Evolutionary conservation across 805 yeast species (phyloP), one percentile per base, ranked within the genome.

Genomic region (Ascoidea tarda): DNA sequence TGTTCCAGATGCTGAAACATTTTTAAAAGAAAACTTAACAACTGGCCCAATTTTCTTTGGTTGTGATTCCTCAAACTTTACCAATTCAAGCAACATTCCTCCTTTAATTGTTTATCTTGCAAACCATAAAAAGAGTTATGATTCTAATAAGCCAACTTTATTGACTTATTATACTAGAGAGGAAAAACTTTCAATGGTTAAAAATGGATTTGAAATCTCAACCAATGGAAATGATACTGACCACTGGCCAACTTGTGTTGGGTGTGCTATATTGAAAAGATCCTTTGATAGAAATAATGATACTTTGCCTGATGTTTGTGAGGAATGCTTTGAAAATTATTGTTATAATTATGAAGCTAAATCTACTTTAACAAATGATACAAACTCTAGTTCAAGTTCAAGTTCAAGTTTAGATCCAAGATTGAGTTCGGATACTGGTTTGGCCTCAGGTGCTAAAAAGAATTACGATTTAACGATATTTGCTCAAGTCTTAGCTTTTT

Each of bases 201-300:
- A 72, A 59, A 87, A 87, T 63, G 95, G 95, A 10, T 84, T 78
- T 62, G 86, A 84, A 59, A 73, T 77, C 12, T 75, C 82, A 12
- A 72, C 90, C 1, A 76, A 82, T 61, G 71, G 73, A 54, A 86
- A 86, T 62, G 66, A 78, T 45, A 82, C 93, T 12, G 63, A 68
- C 4, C 79, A 84, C 46, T 87, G 85, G 81, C 69, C 77, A 46
- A 75, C 80, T 5, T 87, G 96, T 70, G 73, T 87, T 50, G 87
- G 85, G 3, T 87, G 96, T 71, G 95, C 93, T 6, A 75, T 87
- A 48, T 72, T 86, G 53, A 82, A 85, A 69, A 79, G 95, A 64
- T 78, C 82, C 46, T 81, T 81, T 61, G 91, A 86, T 67, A 74
- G 88, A 62, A 65, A 73, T 46, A 79, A 81, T 38, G 66, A 72